Base-by-base conservation (phyloP, 2,329 filamentous ascomycete genomes). In the Fusarium sp. region DNA sequence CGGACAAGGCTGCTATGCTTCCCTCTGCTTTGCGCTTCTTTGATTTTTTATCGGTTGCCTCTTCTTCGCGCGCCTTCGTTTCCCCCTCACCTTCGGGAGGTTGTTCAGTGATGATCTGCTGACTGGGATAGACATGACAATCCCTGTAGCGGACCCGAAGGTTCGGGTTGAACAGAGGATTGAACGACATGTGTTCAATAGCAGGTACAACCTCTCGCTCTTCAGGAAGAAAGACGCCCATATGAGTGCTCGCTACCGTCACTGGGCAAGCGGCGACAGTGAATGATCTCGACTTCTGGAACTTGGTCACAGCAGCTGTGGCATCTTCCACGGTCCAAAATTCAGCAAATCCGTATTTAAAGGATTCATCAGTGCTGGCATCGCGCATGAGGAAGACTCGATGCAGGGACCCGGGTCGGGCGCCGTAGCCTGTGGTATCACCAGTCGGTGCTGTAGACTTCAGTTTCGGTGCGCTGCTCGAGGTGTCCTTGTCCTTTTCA, bases 341-440 rank as follows among this genome's bases (percentile, higher is more conserved):
- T 78, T 97, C 93, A 2, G 90, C 93, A 79, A 97, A 97, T 0
- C 93, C 93, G 74, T 93, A 97, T 71, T 90, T 88, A 85, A 92
- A 92, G 54, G 91, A 93, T 65, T 92, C 90, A 58, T 93, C 87
- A 6, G 86, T 91, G 65, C 84, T 85, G 46, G 90, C 86, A 76
- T 95, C 92, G 58, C 93, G 88, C 74, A 96, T 90, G 27, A 97
- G 82, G 65, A 96, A 88, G 3, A 96, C 89, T 54, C 93, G 89
- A 66, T 91, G 88, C 11, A 97, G 82, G n/a, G 92, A 93, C 22
- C 90, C 90, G 32, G 91, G 89, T 60, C 86, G 88, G 6, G 93
- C 93, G 41, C 93, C 93, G 3, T 90, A 83, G 15, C 91, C 90
- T 22, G 86, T 82, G 11, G 84, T 84, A 65, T 87, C 85, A 40